Conservation (phyloP, 345 rosid species). For the Kernera saxatilis region DNA sequence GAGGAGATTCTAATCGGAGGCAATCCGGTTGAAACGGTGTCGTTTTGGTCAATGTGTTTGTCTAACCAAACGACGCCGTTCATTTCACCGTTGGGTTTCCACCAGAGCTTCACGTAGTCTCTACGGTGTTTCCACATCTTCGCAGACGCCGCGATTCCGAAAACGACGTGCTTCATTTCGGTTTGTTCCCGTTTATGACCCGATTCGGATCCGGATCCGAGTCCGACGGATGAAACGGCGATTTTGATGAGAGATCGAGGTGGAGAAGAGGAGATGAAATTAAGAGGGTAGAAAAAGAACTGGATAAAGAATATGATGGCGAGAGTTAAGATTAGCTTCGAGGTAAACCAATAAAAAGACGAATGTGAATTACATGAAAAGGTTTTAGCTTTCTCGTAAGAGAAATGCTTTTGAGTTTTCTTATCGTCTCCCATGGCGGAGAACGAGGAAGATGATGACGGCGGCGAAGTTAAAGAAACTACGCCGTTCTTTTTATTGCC, state of each 20-base stretch:
- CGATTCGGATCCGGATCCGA: not conserved
- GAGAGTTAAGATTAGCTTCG: slow-evolving; percentile 12
- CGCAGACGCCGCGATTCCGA: slow-evolving; percentile 72
- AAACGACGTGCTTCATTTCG: slow-evolving; percentile 47
- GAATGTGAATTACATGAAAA: slow-evolving; percentile 2
- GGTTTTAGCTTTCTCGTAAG: slow-evolving; percentile 8
- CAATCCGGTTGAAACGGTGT: slow-evolving; percentile 17
- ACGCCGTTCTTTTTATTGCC: not conserved
- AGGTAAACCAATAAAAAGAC: not conserved
- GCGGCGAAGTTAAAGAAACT: not conserved
- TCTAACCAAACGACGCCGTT: slow-evolving; percentile 77
- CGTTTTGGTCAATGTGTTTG: slow-evolving; percentile 21
- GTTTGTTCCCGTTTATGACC: slow-evolving; percentile 25
- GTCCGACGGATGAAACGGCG: not conserved
- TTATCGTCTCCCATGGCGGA: slow-evolving; percentile 19
- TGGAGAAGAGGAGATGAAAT: not conserved
- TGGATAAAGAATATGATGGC: slow-evolving; percentile 11
- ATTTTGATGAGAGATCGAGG: not conserved
- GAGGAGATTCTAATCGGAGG: slow-evolving; percentile 54
- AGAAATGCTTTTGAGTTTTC: slow-evolving; percentile 11
- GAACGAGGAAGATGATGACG: not conserved
- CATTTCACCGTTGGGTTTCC: slow-evolving; percentile 45
- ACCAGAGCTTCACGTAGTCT: slow-evolving; percentile 71
- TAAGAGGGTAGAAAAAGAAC: slow-evolving; percentile 15
- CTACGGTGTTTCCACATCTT: slow-evolving; percentile 56